Evolutionary conservation across 208 protist species (phyloP).

Genomic region (Crithidia acanthocephali): DNA sequence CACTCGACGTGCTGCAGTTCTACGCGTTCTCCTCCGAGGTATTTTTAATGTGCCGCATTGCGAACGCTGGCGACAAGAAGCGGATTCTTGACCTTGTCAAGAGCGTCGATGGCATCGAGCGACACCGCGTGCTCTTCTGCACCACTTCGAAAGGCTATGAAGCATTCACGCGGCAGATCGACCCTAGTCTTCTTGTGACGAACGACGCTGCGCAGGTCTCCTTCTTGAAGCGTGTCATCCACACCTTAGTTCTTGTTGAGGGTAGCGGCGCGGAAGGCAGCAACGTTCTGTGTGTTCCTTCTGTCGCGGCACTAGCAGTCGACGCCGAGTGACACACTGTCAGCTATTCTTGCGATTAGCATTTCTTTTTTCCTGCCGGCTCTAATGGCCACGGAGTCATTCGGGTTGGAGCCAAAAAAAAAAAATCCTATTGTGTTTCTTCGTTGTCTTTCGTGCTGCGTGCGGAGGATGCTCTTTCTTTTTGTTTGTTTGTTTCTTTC

Average conservation of each 20-base stretch:
- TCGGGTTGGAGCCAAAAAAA: too few relatives aligned
- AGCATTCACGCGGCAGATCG: constrained; percentile 85
- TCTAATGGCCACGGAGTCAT: too few relatives aligned
- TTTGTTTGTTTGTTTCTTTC: constrained; percentile 23
- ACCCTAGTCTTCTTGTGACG: constrained; percentile 68
- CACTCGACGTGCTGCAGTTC: constrained; percentile 45
- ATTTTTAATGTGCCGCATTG: constrained; percentile 81
- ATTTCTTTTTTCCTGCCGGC: constrained; percentile 7
- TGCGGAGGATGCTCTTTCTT: not conserved
- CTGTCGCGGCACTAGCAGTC: constrained; percentile 23
- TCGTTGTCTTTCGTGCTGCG: not conserved
- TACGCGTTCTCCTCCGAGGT: constrained; percentile 64
- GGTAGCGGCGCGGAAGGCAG: constrained; percentile 13
- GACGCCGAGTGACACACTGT: constrained; percentile 9
- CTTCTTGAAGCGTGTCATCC: constrained; percentile 74
- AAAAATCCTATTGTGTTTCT: too few relatives aligned
- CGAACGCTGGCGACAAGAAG: constrained; percentile 48
- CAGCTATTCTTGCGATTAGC: not conserved
- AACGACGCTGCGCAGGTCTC: constrained; percentile 49
- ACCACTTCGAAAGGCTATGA: constrained; percentile 83
- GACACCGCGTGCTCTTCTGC: constrained; percentile 86
- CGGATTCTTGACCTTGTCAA: constrained; percentile 47
- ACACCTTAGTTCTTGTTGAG: constrained; percentile 67
- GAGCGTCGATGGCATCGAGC: constrained; percentile 51
- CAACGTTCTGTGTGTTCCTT: constrained; percentile 47